phyloP scores from a whole-genome alignment of 2,329 filamentous ascomycete species.

The Neophaeococcomyces aloes region DNA sequence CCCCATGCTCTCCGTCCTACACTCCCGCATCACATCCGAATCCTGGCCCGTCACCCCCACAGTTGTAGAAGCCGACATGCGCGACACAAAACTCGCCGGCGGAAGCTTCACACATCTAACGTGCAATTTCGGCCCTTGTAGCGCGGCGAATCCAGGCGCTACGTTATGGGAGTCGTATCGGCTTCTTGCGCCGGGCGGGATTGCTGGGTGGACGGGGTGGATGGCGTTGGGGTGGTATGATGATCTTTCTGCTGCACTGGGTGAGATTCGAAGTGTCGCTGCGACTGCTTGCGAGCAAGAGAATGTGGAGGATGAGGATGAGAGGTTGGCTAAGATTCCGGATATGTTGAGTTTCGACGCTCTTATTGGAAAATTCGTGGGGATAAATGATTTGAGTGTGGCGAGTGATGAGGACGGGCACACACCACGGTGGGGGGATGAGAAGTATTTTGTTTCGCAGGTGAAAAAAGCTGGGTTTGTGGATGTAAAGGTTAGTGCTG shows the following conservation, averaged over 20 bases:
- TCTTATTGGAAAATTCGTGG: background rate
- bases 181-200: conserved; percentile 28
- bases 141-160: conserved; percentile 34
- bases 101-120: conserved; percentile 37
- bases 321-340: background rate
- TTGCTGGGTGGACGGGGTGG: conserved; percentile 28
- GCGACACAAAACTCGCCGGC: conserved; percentile 34
- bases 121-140: conserved; percentile 39
- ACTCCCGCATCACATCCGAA: conserved; percentile 31
- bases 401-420: background rate
- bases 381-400: background rate
- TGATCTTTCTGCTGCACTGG: conserved; percentile 22
- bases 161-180: conserved; percentile 26
- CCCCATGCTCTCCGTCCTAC: conserved; percentile 33
- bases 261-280: background rate
- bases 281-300: background rate
- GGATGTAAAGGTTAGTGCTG: background rate
- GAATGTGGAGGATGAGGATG: background rate
- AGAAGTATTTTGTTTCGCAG: background rate
- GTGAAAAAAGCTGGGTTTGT: conserved; percentile 2
- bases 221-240: conserved; percentile 26
- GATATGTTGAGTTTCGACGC: background rate
- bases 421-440: background rate
- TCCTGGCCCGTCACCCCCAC: conserved; percentile 35
- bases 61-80: conserved; percentile 38